These are phyloP conservation scores for Saccharomyces paradoxus DNA, from an alignment of 805 yeast species.

Conservation along the genomic window DNA sequence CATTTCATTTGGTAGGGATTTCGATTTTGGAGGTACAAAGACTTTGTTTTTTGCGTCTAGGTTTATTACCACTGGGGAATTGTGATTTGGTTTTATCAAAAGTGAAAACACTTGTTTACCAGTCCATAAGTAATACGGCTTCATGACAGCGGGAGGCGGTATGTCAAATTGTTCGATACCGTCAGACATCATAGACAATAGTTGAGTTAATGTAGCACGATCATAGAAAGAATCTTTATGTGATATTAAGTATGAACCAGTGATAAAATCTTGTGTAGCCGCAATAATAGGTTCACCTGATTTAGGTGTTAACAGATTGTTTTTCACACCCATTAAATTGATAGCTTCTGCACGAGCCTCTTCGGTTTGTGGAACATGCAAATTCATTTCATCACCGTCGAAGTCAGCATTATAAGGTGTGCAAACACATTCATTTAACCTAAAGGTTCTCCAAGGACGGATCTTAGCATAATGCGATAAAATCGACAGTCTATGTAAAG, in stretches of 20 bases:
- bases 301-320: conserved; percentile 88
- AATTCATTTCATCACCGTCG: conserved; percentile 98
- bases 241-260: conserved; percentile 88
- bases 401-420: conserved; percentile 99
- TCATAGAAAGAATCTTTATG: conserved; percentile 91
- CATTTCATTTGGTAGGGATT: conserved; percentile 80
- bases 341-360: conserved; percentile 99
- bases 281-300: conserved; percentile 99
- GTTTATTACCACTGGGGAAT: conserved; percentile 76
- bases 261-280: conserved; percentile 98
- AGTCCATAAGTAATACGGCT: conserved; percentile 89
- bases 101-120: conserved; percentile 93
- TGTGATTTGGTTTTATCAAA: conserved; percentile 71
- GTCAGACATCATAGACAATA: conserved; percentile 93
- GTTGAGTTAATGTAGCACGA: conserved; percentile 72
- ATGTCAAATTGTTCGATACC: conserved; percentile 80
- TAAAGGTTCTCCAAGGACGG: conserved; percentile 95
- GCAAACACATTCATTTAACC: conserved; percentile 97
- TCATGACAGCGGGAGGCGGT: conserved; percentile 90
- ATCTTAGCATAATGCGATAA: conserved; percentile 92
- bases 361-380: conserved; percentile 98
- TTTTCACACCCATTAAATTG: conserved; percentile 94
- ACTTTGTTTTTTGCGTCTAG: conserved; percentile 93
- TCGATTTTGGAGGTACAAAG: conserved; percentile 59
- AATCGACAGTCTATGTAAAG: conserved; percentile 88